Base-by-base conservation (phyloP, 305 asterid species). In the Solanum aculeatissimum region DNA sequence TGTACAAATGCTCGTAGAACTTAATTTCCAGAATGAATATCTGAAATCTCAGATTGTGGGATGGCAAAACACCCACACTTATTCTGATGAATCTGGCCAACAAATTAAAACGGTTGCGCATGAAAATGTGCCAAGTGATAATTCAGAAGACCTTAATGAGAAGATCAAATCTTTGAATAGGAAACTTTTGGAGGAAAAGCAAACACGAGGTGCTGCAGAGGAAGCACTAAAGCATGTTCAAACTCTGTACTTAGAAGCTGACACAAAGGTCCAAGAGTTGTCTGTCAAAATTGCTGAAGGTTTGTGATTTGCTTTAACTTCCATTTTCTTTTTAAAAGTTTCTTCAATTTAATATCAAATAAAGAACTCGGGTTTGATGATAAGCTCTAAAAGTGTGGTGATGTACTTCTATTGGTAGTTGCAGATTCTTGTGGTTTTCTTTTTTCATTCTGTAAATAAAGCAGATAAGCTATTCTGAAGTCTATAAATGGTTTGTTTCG, bases 251-350 rank as follows among this genome's bases (percentile, higher is more conserved):
- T 90, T 86, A 9, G 99, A 94, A 90, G 98, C 98, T 79, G 99
- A 97, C 88, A 82, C 87, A 14, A 95, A 88, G 87, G 92, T 91
- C 86, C 95, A 91, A 90, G 98, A 94, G 88, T 90, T 94, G 57
- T 87, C 97, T 85, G 89, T 91, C 85, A 89, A 91, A 90, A 95
- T 95, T 85, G 91, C 94, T 86, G 98, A 95, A 95, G 99, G 99
- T 97, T 97, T 93, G 92, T 90, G 86, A 62, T 84, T 85, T 80
- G 65, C 82, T 86, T 35, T 75, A 65, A 53, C 54, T 68, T 8
- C 62, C 35, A 68, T 84, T 54, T 83, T 84, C 81, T 74, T 60
- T 85, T 80, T 49, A 63, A 47, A 47, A 60, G 72, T 71, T 79
- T 21, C 79, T 29, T 84, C 79, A 83, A 78, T 74, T 23, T 81